phyloP scores from a whole-genome alignment of 2,329 filamentous ascomycete genomes.

The Pestalotiopsis sp. region DNA sequence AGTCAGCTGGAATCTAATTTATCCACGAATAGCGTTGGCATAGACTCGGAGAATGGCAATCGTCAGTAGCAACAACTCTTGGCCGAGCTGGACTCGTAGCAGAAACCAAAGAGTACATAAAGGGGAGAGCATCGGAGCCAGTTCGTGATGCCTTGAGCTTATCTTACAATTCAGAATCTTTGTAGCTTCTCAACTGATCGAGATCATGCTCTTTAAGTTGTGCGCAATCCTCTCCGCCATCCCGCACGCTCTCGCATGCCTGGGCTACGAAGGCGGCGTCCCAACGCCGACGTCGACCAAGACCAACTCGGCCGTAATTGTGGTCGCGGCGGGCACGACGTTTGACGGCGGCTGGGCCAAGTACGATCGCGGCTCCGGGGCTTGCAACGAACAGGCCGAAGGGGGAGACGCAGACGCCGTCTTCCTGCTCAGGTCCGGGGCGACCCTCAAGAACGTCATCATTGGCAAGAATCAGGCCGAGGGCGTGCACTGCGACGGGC shows the following conservation, averaged over 20 bases:
- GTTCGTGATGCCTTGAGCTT: not conserved
- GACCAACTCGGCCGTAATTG: constrained; percentile 30
- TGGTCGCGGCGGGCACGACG: constrained; percentile 28
- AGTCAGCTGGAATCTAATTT: not conserved
- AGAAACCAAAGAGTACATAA: not conserved
- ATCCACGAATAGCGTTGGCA: not conserved
- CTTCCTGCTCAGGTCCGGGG: constrained; percentile 42
- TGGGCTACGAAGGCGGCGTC: constrained; percentile 32
- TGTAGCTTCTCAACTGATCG: not conserved
- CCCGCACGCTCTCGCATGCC: constrained; percentile 29
- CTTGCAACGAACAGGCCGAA: constrained; percentile 44
- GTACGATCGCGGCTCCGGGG: constrained; percentile 39
- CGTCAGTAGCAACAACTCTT: not conserved
- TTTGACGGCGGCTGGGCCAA: constrained; percentile 37
- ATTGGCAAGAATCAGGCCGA: constrained; percentile 47
- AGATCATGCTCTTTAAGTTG: not conserved
- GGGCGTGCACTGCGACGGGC: constrained; percentile 47
- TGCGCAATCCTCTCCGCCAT: constrained; percentile 16
- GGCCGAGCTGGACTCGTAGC: not conserved
- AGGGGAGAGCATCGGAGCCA: not conserved
- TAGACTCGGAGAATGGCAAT: not conserved
- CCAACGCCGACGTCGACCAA: constrained; percentile 26
- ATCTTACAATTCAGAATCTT: not conserved
- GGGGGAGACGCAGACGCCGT: constrained; percentile 40
- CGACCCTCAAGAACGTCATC: constrained; percentile 47